Base-by-base conservation (phyloP, 2,329 filamentous ascomycete species). In the Beauveria medogensis region DNA sequence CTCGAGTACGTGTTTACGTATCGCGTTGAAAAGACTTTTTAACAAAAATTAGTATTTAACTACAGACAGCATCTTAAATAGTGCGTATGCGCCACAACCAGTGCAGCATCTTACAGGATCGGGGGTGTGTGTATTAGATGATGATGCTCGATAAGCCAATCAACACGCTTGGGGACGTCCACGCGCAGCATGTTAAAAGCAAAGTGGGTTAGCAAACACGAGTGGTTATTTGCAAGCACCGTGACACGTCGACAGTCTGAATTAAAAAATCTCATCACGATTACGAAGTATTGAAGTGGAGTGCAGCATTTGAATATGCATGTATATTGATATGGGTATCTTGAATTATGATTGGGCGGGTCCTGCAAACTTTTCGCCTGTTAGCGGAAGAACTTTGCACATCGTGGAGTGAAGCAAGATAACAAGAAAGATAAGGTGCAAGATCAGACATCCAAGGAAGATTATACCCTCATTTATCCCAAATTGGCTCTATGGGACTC, bases 381-480 rank as follows among this genome's bases (percentile, higher is more conserved):
- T 71, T 67, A 68, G 70, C 67, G 63, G 64, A 46, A 50, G 48
- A 47, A 55, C 56, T 10, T 44, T 53, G 55, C 51, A 37, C 26
- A 37, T 30, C 24, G 7, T 30, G 24, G 10, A 20, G 20, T 3
- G 7, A 55, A 57, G 58, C 44, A 55, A 41, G 53, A 60, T 63
- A 63, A 65, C 41, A 60, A 62, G 59, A 63, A 62, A 52, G 51
- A 55, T 28, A 54, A 46, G 41, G 64, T 70, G 66, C 71, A 68
- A 68, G 65, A 77, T 88, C 83, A 87, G 85, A 88, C 86, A 89
- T 89, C 87, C 86, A 89, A 89, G 85, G 85, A 89, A 88, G 85
- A 71, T 72, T 77, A 73, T 72, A 74, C 86, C 81, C 81, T 89
- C 87, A 89, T 87, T 71, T 86, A 78, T 81, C 82, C 81, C 82